Conservation (phyloP, 306 rosid genomes). For the Vigna angularis region DNA sequence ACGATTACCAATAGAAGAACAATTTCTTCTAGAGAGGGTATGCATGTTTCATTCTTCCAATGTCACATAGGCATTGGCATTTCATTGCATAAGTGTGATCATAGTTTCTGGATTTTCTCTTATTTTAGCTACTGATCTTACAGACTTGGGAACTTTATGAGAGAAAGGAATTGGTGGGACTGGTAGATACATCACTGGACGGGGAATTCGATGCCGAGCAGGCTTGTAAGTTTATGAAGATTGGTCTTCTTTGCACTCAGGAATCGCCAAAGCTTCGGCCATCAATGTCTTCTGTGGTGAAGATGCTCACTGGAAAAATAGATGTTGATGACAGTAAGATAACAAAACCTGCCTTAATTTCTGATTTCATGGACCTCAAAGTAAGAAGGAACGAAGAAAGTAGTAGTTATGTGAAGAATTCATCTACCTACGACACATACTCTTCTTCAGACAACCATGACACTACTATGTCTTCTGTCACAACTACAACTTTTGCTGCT, state of each 20-base stretch:
- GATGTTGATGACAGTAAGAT: constrained; percentile 53
- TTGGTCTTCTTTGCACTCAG: constrained; percentile 94
- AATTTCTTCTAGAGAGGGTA: constrained; percentile 91
- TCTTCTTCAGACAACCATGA: constrained; percentile 61
- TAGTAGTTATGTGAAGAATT: constrained; percentile 23
- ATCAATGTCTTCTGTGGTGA: constrained; percentile 87
- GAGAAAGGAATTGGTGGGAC: constrained; percentile 62
- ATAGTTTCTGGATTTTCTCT: constrained; percentile 13
- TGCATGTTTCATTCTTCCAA: constrained; percentile 36
- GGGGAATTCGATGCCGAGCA: constrained; percentile 83
- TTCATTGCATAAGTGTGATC: too few relatives aligned
- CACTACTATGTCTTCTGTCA: constrained; percentile 50
- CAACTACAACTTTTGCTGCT: constrained; percentile 53
- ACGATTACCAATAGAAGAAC: constrained; percentile 71
- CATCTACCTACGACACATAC: constrained; percentile 45
- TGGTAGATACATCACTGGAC: constrained; percentile 66
- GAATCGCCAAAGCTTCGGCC: constrained; percentile 85
- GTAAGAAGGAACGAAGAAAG: constrained; percentile 47
- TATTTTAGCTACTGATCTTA: constrained; percentile 39
- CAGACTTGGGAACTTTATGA: constrained; percentile 86
- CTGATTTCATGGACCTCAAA: constrained; percentile 90
- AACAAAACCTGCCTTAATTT: constrained; percentile 84
- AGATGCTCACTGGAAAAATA: constrained; percentile 79
- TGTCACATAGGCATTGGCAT: background rate
- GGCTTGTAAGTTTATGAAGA: constrained; percentile 78